Conservation (phyloP, 1,284 basidiomycete species). For the Kwoniella shivajii region DNA sequence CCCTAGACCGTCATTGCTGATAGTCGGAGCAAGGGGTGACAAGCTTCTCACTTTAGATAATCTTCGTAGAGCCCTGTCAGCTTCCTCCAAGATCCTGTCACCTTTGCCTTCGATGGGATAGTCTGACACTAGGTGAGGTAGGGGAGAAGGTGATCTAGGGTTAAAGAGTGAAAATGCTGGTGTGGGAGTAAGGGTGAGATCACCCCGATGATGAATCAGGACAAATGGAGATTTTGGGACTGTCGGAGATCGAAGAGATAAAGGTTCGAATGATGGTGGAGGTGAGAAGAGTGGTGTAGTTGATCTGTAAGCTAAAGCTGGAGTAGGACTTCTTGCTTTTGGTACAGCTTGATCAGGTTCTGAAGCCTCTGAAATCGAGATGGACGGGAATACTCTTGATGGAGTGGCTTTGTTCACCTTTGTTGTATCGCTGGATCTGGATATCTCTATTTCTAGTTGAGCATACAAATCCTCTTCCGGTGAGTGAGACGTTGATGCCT, state of each 20-base stretch:
- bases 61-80: slow-evolving; percentile 5
- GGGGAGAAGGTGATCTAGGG: slow-evolving; percentile 2
- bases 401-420: too few species aligned
- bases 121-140: background rate
- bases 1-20: background rate
- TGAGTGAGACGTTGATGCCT: too few species aligned
- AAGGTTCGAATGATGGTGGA: background rate
- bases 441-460: too few species aligned
- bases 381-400: too few species aligned
- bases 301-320: background rate
- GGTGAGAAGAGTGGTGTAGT: background rate
- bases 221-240: slow-evolving; percentile 13
- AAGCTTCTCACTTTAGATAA: slow-evolving; percentile 6
- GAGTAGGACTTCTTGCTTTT: background rate
- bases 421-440: too few species aligned
- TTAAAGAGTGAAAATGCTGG: background rate
- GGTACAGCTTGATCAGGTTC: background rate
- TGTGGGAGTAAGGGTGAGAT: slow-evolving; percentile 6
- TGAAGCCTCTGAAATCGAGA: too few species aligned
- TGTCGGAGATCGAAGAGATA: background rate
- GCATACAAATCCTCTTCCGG: too few species aligned
- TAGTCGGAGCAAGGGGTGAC: background rate
- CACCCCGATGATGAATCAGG: slow-evolving; percentile 13
- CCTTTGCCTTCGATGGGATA: background rate
- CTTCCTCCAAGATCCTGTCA: slow-evolving; percentile 7